Conservation (phyloP, 1,284 basidiomycete genomes). For the Rhodotorula sp. region DNA sequence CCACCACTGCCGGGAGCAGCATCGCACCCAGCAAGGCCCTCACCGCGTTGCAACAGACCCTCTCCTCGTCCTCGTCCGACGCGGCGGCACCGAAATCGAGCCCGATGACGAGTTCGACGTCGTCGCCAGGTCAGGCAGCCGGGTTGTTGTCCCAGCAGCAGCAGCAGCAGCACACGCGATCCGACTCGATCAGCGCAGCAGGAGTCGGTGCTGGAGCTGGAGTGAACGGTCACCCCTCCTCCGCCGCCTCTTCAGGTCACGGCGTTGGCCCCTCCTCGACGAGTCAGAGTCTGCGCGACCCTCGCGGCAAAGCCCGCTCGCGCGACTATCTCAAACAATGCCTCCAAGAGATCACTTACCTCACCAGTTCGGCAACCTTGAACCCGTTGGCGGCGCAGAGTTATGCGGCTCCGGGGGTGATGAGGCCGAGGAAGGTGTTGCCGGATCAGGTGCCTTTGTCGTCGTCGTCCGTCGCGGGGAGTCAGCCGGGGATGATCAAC, state of each 20-base stretch:
- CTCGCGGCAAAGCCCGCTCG: constrained; percentile 88
- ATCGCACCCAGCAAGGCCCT: constrained; percentile 30
- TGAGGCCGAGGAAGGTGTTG: constrained; percentile 43
- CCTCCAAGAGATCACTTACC: constrained; percentile 94
- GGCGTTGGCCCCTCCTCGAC: too few species aligned
- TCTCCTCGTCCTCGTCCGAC: background rate
- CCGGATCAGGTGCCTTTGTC: constrained; percentile 32
- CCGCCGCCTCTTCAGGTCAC: background rate
- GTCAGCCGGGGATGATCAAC: constrained; percentile 27
- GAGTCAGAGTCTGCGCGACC: constrained; percentile 81
- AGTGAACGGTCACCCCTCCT: background rate
- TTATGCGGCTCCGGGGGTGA: constrained; percentile 41
- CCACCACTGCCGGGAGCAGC: constrained; percentile 1
- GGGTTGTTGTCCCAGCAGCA: background rate
- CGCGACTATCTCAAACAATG: constrained; percentile 98
- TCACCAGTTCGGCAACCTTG: constrained; percentile 93
- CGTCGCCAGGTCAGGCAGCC: constrained; percentile 3
- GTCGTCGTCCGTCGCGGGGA: background rate
- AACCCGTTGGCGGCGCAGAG: constrained; percentile 73
- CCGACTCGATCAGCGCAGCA: background rate
- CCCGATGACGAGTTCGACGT: constrained; percentile 9
- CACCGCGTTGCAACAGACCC: constrained; percentile 10
- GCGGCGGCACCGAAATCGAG: constrained; percentile 7
- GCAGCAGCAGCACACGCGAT: background rate
- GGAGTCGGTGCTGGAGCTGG: too few species aligned